Evolutionary conservation across 208 protist genomes (phyloP).

Genomic region (Leishmania major): DNA sequence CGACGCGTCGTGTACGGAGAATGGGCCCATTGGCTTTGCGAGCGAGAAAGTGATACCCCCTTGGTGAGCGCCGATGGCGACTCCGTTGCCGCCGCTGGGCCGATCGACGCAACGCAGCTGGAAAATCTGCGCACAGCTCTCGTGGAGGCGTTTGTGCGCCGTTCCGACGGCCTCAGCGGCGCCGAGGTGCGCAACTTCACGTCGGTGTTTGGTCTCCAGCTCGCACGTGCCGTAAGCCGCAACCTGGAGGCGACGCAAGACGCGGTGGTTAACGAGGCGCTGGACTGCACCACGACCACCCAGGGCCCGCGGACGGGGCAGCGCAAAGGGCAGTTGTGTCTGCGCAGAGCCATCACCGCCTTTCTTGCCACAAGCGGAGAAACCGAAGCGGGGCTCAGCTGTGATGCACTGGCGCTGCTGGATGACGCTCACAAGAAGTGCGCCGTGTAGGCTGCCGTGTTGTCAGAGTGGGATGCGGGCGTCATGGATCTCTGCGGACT

Average conservation of each 20-base stretch:
- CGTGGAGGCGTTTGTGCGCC: conserved; percentile 42
- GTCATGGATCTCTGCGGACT: not conserved
- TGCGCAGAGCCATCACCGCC: conserved; percentile 6
- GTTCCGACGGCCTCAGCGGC: conserved; percentile 54
- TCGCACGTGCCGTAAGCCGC: conserved; percentile 29
- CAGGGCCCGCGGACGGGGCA: not conserved
- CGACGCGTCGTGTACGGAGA: conserved; percentile 59
- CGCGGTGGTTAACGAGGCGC: not conserved
- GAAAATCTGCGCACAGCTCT: conserved; percentile 21
- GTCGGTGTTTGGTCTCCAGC: conserved; percentile 57
- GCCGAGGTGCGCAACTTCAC: conserved; percentile 56
- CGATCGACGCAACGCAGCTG: not conserved
- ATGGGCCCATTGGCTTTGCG: conserved; percentile 63
- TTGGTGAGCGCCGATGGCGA: not conserved
- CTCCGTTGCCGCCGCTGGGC: not conserved
- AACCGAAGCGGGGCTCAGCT: not conserved
- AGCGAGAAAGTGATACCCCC: not conserved
- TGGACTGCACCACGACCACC: not conserved
- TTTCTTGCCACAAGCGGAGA: conserved; percentile 1
- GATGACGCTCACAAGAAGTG: not conserved
- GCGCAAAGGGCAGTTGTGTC: not conserved
- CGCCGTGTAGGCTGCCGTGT: not conserved
- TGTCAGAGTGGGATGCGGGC: not conserved
- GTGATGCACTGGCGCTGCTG: not conserved
- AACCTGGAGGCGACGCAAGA: not conserved